Percentiles rank a stretch among this genome's conserved stretches.
Evolutionary conservation across 176 grass and related monocot species (phyloP).

Genomic region (Oryza australiensis): DNA sequence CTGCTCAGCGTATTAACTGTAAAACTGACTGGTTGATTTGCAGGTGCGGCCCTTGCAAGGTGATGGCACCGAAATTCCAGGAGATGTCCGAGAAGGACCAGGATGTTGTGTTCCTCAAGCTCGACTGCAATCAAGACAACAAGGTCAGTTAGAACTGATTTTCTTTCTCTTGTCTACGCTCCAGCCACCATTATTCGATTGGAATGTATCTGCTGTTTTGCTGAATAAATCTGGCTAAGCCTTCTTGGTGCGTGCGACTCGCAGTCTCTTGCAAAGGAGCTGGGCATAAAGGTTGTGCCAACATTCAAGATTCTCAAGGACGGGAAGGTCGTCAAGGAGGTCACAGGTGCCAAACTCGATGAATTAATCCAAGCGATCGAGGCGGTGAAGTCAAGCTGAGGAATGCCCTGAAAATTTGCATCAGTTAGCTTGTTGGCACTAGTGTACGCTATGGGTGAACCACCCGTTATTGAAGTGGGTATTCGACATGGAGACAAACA

Average conservation of each 20-base stretch:
- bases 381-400: conserved; percentile 64
- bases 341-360: conserved; percentile 85
- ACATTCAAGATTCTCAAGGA: conserved; percentile 97
- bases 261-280: conserved; percentile 83
- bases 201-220: neutral
- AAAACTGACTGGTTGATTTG: conserved; percentile 6
- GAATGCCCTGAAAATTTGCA: conserved; percentile 31
- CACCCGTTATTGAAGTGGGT: conserved; percentile 31
- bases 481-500: conserved; percentile 27
- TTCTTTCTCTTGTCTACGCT: conserved; percentile 16
- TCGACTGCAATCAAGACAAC: conserved; percentile 97
- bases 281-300: conserved; percentile 82
- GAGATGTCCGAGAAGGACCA: conserved; percentile 86
- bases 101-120: conserved; percentile 89
- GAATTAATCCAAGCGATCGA: conserved; percentile 68
- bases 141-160: conserved; percentile 43
- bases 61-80: conserved; percentile 82
- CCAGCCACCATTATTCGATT: neutral
- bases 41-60: conserved; percentile 97
- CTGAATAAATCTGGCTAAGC: conserved; percentile 21
- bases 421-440: conserved; percentile 24
- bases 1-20: neutral
- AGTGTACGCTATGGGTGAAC: conserved; percentile 40
- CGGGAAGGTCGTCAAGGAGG: conserved; percentile 80
- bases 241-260: conserved; percentile 16